Evolutionary conservation across 768 basidiomycete genomes (phyloP).

Genomic region (Erythrobasidium yunnanense): DNA sequence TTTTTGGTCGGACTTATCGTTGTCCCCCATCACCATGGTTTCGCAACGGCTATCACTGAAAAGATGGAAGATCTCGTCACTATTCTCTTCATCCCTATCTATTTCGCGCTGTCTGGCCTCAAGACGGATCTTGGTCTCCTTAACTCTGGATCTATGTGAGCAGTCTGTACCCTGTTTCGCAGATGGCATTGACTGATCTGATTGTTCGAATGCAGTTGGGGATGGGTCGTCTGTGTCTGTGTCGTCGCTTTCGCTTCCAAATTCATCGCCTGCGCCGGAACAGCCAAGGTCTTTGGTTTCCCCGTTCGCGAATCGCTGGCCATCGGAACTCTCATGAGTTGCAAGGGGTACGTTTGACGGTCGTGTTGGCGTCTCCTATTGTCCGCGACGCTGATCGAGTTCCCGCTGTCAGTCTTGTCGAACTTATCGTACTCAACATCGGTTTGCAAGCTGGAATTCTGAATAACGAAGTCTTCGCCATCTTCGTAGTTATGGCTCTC

Average conservation of each 20-base stretch:
- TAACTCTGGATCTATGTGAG: constrained; percentile 57
- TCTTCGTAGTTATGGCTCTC: constrained; percentile 60
- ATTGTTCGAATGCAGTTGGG: too few species aligned
- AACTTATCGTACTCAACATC: constrained; percentile 84
- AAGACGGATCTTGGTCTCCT: constrained; percentile 68
- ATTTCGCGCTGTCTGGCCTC: constrained; percentile 82
- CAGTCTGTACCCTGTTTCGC: too few species aligned
- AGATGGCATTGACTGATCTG: too few species aligned
- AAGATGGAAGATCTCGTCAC: constrained; percentile 68
- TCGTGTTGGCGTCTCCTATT: background rate
- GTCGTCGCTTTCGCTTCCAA: constrained; percentile 68
- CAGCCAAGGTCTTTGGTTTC: constrained; percentile 57
- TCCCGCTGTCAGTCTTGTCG: constrained; percentile 51
- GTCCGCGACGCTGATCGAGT: constrained; percentile 5
- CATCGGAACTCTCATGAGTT: constrained; percentile 77
- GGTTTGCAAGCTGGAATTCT: constrained; percentile 71
- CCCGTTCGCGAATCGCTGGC: constrained; percentile 65
- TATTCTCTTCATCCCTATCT: constrained; percentile 43
- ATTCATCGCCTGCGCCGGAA: constrained; percentile 57
- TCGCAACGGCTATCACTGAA: constrained; percentile 65
- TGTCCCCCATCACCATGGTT: constrained; percentile 71
- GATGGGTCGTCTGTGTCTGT: constrained; percentile 63
- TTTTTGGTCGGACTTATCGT: constrained; percentile 38
- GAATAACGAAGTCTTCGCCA: constrained; percentile 59
- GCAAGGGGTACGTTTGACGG: constrained; percentile 57